Base-by-base conservation (phyloP, 1,284 basidiomycete genomes). In the Cystobasidium pallidum region DNA sequence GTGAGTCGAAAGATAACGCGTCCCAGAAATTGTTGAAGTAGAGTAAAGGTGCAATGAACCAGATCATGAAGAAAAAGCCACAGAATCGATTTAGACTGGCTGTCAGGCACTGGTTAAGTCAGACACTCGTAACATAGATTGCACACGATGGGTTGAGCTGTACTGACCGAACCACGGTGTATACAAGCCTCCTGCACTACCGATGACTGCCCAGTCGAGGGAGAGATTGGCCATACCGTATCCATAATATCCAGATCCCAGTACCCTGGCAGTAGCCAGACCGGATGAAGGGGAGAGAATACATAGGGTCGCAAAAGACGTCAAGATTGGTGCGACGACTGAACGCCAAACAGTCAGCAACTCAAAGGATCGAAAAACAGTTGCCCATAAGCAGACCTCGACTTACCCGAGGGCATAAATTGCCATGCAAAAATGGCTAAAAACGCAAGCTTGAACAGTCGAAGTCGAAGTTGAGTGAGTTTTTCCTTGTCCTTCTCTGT, bases 21-120 rank as follows among this genome's bases (percentile, higher is more conserved):
- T 82, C 71, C 82, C 82, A 83, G 54, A 82, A 80, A 73, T 82
- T 80, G 71, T 75, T 72, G 73, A 82, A 82, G 70, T 82, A 83
- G 3, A 82, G 73, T 21, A 82, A 47, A 0, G 82, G 82, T 66
- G 79, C 80, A 61, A 82, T 75, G 74, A 83, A 70, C 76, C 81
- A 83, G 76, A 82, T 80, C 77, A 74, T 74, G 2, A 28, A 39
- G 15, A 58, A 52, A 34, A 74, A 62, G 13, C 73, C 73, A 21
- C 39, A 41, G 57, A 74, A 74, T 63, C 61, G 70, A 55, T 68
- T 74, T 28, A 64, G n/a, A 21, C 58, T 65, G 17, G 66, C 62
- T 67, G 57, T 15, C n/a, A n/a, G n/a, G n/a, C n/a, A n/a, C n/a
- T n/a, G n/a, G n/a, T n/a, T n/a, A n/a, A n/a, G n/a, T n/a, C n/a